phyloP scores from a whole-genome alignment of 1,284 basidiomycete species.

The Athelia sp. region DNA sequence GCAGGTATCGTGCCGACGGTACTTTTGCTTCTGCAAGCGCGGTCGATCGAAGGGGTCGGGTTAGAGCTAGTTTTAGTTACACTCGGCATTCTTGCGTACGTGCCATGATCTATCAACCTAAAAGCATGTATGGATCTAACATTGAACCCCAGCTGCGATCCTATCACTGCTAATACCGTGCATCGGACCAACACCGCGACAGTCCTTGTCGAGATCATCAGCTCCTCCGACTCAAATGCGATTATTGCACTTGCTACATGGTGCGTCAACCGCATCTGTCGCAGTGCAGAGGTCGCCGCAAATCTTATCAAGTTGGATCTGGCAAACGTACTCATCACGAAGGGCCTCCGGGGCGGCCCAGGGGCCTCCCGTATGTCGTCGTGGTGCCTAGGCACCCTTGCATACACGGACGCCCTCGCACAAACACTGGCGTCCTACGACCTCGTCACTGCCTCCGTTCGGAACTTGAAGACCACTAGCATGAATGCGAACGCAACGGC shows the following conservation, averaged over 20 bases:
- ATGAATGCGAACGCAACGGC: constrained; percentile 10
- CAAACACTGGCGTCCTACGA: constrained; percentile 14
- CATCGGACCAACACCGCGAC: constrained; percentile 14
- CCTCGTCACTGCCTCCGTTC: constrained; percentile 10
- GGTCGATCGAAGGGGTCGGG: constrained; percentile 17
- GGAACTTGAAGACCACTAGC: constrained; percentile 12
- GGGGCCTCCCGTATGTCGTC: constrained; percentile 13
- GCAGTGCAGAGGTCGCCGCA: constrained; percentile 17
- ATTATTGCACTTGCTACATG: constrained; percentile 16
- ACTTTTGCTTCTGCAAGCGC: constrained; percentile 16
- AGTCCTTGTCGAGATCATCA: constrained; percentile 18
- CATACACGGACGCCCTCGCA: constrained; percentile 17
- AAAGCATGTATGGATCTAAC: background rate
- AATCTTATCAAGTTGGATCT: constrained; percentile 18
- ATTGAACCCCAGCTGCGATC: constrained; percentile 14
- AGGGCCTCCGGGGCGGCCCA: constrained; percentile 11
- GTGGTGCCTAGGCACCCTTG: constrained; percentile 18
- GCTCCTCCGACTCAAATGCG: constrained; percentile 14
- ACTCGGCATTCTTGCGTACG: constrained; percentile 19
- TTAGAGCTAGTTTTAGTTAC: constrained; percentile 19
- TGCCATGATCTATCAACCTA: background rate
- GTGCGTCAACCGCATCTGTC: constrained; percentile 19
- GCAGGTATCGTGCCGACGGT: constrained; percentile 18
- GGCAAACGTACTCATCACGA: constrained; percentile 12
- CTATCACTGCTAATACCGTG: constrained; percentile 19